Base-by-base conservation (phyloP, 352 stramenopile species). In the Phytophthora crassamura region DNA sequence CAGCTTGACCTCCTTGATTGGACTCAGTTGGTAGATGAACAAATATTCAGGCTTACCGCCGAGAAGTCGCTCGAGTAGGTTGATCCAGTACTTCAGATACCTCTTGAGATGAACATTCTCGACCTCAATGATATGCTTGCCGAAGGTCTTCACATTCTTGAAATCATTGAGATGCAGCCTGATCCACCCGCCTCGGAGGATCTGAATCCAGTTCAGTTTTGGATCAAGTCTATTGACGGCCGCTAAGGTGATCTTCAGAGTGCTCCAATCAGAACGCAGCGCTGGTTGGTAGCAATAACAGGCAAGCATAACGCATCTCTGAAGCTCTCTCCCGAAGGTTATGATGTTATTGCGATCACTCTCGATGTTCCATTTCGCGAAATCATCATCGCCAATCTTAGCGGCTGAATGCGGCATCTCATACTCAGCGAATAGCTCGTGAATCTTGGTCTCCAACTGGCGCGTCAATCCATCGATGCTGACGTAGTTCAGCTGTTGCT, bases 261-360 rank as follows among this genome's bases (percentile, higher is more conserved):
- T 54, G 7, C n/a, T 18, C 47, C 47, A 54, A 10, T 54, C 47
- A 0, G 7, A 16, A 3, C 30, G 47, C 0, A 54, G 47, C 6
- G 47, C 16, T 2, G 47, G 47, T 18, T 42, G 30, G 1, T 14
- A 42, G 10, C 39, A 32, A 9, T 54, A 42, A 16, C 47, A 54
- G 0, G 47, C 47, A 15, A 54, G n/a, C 28, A 54, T 54, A 7
- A 53, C 9, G 15, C 28, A 32, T 12, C 34, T n/a, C 15, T 54
- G 30, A 5, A 32, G 14, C 39, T 54, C 32, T 16, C 47, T 15
- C 0, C 32, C 47, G 7, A 54, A 54, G 0, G 15, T 6, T 18
- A 8, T 33, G 14, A 54, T 54, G 8, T 54, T 54, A 32, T 42
- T 42, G 4, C 47, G 47, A n/a, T 54, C 47, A 7, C 28, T 41